Evolutionary conservation across 106 monocot species (phyloP), one percentile per base, ranked within the genome.

Genomic region (Posidonia australis): DNA sequence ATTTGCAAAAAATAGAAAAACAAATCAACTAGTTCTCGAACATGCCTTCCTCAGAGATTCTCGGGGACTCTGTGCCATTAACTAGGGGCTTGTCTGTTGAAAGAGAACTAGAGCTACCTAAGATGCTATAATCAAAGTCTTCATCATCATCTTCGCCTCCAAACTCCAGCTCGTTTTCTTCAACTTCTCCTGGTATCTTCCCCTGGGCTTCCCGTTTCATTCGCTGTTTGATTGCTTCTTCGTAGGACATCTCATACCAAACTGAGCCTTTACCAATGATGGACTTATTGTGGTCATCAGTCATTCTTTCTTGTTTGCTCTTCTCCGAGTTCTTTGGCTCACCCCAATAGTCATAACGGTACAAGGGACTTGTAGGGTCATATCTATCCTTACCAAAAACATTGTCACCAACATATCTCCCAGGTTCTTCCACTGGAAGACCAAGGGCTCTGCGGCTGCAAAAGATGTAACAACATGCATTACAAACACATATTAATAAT

Each of bases 181-280:
- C 72, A 44, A 60, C 55, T 2, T n/a, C 58, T 21, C 74, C 69
- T 58, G 66, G 54, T 0, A 75, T 66, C 48, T 76, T 79, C 72
- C 45, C 66, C 13, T 64, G 72, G 19, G 68, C 77, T 64, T 92
- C 84, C n/a, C 79, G 19, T 9, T 41, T 68, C 73, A 43, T 65
- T 26, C 66, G 64, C 43, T 82, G 78, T 32, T 80, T 77, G 31
- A 86, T 82, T 47, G 82, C 81, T 52, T 89, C 84, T 52, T 90
- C 86, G 30, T 96, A 96, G 0, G 90, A 80, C 94, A 96, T 90
- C 61, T 87, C 90, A 13, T 87, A 84, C 94, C 94, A 96, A 26
- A 89, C 81, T 0, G 60, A 74, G 4, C 77, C 77, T 49, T 63
- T 83, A 7, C 86, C 94, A 36, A 96, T 52, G 24, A 96, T 84